Base-by-base conservation (phyloP, 805 yeast species). In the Kluyveromyces nonfermentans region DNA sequence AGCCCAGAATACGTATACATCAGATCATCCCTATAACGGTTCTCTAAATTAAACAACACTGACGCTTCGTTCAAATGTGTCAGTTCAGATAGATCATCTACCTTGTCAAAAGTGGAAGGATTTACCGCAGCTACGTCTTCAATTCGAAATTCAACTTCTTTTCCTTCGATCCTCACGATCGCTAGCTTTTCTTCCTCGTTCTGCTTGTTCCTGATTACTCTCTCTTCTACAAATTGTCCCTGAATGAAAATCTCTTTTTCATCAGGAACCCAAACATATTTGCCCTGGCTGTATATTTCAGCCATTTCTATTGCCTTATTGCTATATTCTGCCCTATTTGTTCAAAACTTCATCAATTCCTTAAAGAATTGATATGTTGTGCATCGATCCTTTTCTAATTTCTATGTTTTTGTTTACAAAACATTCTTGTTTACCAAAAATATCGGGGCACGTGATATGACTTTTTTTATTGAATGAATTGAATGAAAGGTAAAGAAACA, bases 1-100 rank as follows among this genome's bases (percentile, higher is more conserved):
- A 93, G 74, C 5, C 99, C 99, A 0, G 97, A 89, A 59, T 88
- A 88, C 0, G 99, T 93, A 65, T 90, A 87, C 41, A 93, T 89
- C 55, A 75, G 58, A 59, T 87, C 94, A 49, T 80, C 82, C 46
- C 68, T 61, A 63, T 89, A 93, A 54, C 99, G 74, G 41, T 80
- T 67, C 52, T 79, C 76, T 49, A 93, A 64, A 60, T 93, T 93
- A 64, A 87, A 74, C 8, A 93, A 75, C n/a, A 93, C 97, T 0
- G 96, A 84, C 0, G 98, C 95, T 60, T 93, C 99, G 61, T 90
- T 93, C 48, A 93, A 70, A 62, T 82, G 87, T 0, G 99, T 93
- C 50, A 93, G 71, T 53, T 89, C 96, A 0, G 97, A 97, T 89
- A 93, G 86, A 56, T 93, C 96, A 52, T 84, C 80, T 47, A 94